Conservation (phyloP, 495 filamentous ascomycete genomes). For the Hypoxylon intermedium region DNA sequence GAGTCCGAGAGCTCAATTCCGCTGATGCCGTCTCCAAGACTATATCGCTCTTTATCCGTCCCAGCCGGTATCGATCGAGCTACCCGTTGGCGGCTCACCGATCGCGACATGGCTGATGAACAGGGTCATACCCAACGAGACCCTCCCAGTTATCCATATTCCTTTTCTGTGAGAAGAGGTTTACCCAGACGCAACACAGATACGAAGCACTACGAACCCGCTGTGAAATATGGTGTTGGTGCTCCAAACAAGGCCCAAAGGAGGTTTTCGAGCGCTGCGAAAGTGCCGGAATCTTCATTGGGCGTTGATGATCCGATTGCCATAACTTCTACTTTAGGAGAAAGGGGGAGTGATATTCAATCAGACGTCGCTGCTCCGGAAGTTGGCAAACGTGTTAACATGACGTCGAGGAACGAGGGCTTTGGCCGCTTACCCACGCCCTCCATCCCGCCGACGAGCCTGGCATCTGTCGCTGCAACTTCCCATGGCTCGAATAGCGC, state of each 20-base stretch:
- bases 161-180: conserved; percentile 20
- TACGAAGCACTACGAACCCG: conserved; percentile 16
- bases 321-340: conserved; percentile 7
- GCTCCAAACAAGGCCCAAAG: conserved; percentile 30
- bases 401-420: conserved; percentile 9
- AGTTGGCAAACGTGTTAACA: conserved; percentile 8
- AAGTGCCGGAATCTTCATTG: conserved; percentile 12
- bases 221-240: conserved; percentile 3
- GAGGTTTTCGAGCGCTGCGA: conserved; percentile 27
- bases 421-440: conserved; percentile 11
- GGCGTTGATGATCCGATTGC: background rate
- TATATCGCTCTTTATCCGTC: conserved; percentile 30
- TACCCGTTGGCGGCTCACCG: conserved; percentile 21
- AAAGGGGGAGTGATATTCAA: conserved; percentile 13
- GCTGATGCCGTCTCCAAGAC: conserved; percentile 36
- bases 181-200: conserved; percentile 35
- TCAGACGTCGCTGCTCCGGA: background rate
- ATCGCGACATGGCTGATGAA: conserved; percentile 40
- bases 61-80: conserved; percentile 36
- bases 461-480: conserved; percentile 25
- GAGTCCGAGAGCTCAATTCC: conserved; percentile 5
- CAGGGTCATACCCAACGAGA: conserved; percentile 21
- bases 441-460: conserved; percentile 16
- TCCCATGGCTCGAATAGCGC: conserved; percentile 41
- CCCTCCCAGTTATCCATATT: conserved; percentile 35